Base-by-base conservation (phyloP, 345 rosid species). In the Bretschneidera sinensis region DNA sequence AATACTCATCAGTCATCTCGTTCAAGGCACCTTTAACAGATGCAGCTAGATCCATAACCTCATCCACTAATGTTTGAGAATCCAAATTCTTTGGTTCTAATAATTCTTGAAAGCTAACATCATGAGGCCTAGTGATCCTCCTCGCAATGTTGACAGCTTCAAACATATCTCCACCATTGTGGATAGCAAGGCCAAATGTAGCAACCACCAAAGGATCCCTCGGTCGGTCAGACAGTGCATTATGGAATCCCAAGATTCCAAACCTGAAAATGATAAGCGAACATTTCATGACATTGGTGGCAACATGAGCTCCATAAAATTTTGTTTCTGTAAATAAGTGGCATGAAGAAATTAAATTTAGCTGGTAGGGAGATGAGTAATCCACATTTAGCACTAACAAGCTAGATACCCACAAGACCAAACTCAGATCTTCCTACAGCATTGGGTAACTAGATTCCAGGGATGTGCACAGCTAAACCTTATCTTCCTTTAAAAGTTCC, bases 161-260 rank as follows among this genome's bases (percentile, higher is more conserved):
- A 13, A 50, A 50, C 43, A 88, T 66, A 76, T 84, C 82, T 71
- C 99, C 98, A 20, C 96, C 86, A 53, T 82, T 84, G 73, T 81
- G 80, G 54, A 95, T 81, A 57, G 87, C 83, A 63, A 95, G 89
- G 83, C 85, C 61, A 77, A 81, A 88, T 49, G 79, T 81, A 54
- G 98, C 96, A 15, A 88, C 86, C 48, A 81, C 95, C 54, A 81
- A 34, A 58, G 96, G 94, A 67, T 83, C 84, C 74, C 91, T 77
- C 48, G 91, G 96, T 64, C 81, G 67, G 71, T 80, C 83, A 10
- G 65, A 71, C 43, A 95, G 68, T 24, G 95, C 94, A 64, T 82
- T 76, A 70, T 95, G 98, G 70, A 95, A 91, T 22, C 90, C 98
- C 65, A 91, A 73, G 48, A 88, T 71, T 45, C 79, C 88, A 62